Percentiles rank a stretch among this genome's conserved stretches.
Evolutionary conservation across 305 asterid genomes (phyloP).

Genomic region (Fraxinus velutina): DNA sequence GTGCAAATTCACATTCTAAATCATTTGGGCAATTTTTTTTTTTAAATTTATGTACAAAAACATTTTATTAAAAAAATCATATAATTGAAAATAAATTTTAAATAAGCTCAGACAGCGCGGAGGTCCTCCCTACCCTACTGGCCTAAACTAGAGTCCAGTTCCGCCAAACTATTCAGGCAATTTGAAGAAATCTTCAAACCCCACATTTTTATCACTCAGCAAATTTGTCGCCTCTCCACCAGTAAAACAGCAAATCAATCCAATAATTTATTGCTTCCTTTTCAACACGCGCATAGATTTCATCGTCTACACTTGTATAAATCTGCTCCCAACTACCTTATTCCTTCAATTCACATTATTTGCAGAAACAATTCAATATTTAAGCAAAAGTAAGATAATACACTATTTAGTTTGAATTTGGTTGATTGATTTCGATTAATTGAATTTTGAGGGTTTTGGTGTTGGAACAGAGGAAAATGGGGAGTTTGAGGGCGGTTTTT

Average conservation of each 20-base stretch:
- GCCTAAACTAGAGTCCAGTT: slow-evolving; percentile 14
- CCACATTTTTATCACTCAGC: neutral
- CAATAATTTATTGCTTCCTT: neutral
- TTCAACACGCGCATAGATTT: slow-evolving; percentile 9
- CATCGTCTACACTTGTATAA: neutral
- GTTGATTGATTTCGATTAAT: neutral
- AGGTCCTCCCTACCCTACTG: neutral
- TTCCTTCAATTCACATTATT: neutral
- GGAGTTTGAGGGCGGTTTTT: slow-evolving; percentile 1
- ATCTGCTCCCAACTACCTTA: neutral
- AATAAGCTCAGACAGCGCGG: too few species aligned
- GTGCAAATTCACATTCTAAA: neutral
- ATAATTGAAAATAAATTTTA: too few species aligned
- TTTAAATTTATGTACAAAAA: too few species aligned
- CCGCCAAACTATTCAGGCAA: neutral
- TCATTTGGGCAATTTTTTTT: too few species aligned
- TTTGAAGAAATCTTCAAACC: neutral
- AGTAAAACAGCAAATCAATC: neutral
- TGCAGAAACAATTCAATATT: neutral
- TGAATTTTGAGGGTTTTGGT: slow-evolving; percentile 12
- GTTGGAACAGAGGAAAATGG: slow-evolving; percentile 7
- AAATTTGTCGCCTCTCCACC: neutral
- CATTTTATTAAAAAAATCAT: too few species aligned
- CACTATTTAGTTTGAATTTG: neutral
- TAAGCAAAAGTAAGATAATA: neutral